Percentiles rank a stretch among this genome's conserved stretches.
phyloP scores from a whole-genome alignment of 2,329 filamentous ascomycete genomes.

The Stachybotrys chartarum region DNA sequence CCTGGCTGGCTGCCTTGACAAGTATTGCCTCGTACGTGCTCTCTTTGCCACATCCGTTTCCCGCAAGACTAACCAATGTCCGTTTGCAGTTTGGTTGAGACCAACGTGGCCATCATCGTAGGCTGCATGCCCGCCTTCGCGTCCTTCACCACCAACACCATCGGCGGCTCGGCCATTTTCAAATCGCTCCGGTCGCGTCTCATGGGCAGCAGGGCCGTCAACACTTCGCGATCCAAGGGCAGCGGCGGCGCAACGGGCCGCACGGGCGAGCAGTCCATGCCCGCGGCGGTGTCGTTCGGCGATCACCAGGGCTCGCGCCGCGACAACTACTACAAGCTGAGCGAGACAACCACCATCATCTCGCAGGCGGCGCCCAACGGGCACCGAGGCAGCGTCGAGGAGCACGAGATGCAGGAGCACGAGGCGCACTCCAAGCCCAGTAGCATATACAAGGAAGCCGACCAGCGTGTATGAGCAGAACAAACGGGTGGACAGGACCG shows the following conservation, averaged over 20 bases:
- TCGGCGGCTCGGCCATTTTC: background rate
- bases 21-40: background rate
- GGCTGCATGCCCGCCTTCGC: slow-evolving; percentile 9
- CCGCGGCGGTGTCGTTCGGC: background rate
- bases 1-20: background rate
- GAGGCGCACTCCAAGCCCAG: background rate
- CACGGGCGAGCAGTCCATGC: background rate
- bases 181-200: background rate
- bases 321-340: background rate
- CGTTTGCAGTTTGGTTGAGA: slow-evolving; percentile 7
- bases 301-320: background rate
- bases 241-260: background rate
- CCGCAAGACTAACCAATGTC: background rate
- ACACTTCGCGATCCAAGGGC: background rate
- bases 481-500: background rate
- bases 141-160: background rate
- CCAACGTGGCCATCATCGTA: slow-evolving; percentile 9
- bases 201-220: background rate
- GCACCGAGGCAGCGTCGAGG: background rate
- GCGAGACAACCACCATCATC: background rate
- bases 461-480: background rate
- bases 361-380: background rate
- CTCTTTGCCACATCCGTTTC: background rate
- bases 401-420: background rate
- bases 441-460: background rate